Percentiles rank a stretch among this genome's conserved stretches.
Conservation (phyloP, 1,284 basidiomycete genomes). For the Exobasidium cylindrosporum region DNA sequence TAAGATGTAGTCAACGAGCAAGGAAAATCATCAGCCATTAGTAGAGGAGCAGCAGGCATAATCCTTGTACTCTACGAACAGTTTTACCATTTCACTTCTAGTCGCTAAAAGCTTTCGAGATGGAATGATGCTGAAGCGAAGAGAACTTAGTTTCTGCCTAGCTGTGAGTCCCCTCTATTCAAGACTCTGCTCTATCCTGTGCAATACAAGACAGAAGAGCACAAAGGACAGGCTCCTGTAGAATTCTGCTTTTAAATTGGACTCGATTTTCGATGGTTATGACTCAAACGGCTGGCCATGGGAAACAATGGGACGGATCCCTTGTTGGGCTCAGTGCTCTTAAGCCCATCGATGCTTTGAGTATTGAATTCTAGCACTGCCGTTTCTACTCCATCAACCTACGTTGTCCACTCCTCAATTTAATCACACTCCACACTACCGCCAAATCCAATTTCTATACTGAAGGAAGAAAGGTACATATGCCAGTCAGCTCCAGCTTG, state of each 20-base stretch:
- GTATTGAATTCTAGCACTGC: no score
- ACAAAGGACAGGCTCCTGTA: no score
- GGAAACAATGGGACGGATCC: neutral
- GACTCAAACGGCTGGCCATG: slow-evolving; percentile 11
- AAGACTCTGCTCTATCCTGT: no score
- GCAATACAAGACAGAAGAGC: no score
- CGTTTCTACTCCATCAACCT: no score
- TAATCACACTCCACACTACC: neutral
- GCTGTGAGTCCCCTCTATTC: neutral
- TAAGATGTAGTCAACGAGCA: neutral
- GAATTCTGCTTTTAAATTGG: neutral
- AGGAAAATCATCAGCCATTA: neutral
- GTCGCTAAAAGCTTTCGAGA: neutral
- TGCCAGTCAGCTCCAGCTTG: neutral
- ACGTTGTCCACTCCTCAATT: neutral
- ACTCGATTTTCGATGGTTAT: slow-evolving; percentile 8
- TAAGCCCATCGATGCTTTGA: slow-evolving; percentile 5
- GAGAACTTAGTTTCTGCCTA: neutral
- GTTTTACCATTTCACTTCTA: neutral
- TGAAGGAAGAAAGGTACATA: neutral
- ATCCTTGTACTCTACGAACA: neutral
- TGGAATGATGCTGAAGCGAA: neutral
- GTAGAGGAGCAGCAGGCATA: neutral
- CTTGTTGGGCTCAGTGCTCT: slow-evolving; percentile 9
- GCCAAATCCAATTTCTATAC: neutral